These are phyloP conservation scores for Hansenula anomala DNA, from an alignment of 1,139 yeast species.

Conservation along the genomic window DNA sequence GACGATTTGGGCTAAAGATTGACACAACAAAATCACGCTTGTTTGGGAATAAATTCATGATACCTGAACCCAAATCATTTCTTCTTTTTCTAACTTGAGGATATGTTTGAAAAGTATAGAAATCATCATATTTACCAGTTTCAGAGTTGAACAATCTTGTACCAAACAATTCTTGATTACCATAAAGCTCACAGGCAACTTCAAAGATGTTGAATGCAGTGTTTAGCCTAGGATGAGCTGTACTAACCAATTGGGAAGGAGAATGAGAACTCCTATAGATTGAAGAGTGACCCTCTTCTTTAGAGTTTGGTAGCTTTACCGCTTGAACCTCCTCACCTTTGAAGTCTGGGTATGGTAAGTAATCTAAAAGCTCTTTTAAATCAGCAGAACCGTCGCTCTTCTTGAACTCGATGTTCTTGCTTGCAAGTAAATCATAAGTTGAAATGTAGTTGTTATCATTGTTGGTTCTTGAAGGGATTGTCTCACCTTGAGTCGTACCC, in stretches of 20 bases:
- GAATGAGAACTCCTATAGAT: conserved; percentile 45
- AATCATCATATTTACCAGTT: conserved; percentile 36
- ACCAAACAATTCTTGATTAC: conserved; percentile 47
- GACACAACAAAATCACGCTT: conserved; percentile 43
- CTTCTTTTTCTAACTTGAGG: conserved; percentile 36
- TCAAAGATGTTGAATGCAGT: conserved; percentile 49
- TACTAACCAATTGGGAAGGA: conserved; percentile 35
- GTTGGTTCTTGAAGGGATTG: too few relatives aligned
- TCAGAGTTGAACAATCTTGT: conserved; percentile 37
- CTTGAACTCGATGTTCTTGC: too few relatives aligned
- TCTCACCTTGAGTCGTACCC: too few relatives aligned
- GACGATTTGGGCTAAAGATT: conserved; percentile 49
- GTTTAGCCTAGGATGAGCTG: conserved; percentile 43
- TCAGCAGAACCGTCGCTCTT: conserved; percentile 23
- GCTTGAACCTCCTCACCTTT: conserved; percentile 26
- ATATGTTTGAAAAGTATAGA: conserved; percentile 47
- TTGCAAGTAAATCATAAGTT: too few relatives aligned
- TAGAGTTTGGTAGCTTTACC: conserved; percentile 41
- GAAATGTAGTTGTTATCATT: too few relatives aligned
- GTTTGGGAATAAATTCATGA: conserved; percentile 33
- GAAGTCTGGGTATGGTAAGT: conserved; percentile 20
- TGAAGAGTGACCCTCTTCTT: conserved; percentile 44
- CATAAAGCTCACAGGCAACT: conserved; percentile 32
- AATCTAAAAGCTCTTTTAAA: conserved; percentile 16
- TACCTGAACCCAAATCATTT: conserved; percentile 57